Conservation (phyloP, 2,329 filamentous ascomycete species). For the Pseudogymnoascus sp. region DNA sequence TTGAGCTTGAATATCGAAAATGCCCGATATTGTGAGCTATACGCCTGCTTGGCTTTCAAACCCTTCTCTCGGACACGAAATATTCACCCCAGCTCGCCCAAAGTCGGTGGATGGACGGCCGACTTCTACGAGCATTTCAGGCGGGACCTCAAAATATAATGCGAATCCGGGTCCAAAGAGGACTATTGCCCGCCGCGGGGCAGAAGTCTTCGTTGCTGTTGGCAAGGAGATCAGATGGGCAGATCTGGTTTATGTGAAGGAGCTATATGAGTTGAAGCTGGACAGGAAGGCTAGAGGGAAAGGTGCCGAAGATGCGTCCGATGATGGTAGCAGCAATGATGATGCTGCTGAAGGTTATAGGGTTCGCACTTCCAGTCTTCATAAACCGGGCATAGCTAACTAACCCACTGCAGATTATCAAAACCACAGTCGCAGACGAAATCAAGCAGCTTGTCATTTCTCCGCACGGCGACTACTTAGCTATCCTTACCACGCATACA, state of each 20-base stretch:
- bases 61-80: constrained; percentile 64
- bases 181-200: constrained; percentile 72
- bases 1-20: constrained; percentile 32
- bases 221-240: constrained; percentile 90
- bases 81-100: constrained; percentile 55
- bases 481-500: constrained; percentile 78
- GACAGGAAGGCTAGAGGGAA: constrained; percentile 20
- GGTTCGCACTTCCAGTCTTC: constrained; percentile 28
- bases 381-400: constrained; percentile 16
- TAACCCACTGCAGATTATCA: constrained; percentile 52
- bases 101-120: constrained; percentile 19
- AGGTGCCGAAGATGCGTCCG: constrained; percentile 17
- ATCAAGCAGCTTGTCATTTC: constrained; percentile 83
- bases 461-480: constrained; percentile 71
- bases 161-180: constrained; percentile 42
- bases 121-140: constrained; percentile 27
- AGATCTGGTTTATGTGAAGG: constrained; percentile 73
- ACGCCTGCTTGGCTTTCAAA: constrained; percentile 80
- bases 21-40: constrained; percentile 81
- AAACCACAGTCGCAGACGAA: constrained; percentile 67
- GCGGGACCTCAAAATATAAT: constrained; percentile 24
- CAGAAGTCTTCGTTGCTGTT: constrained; percentile 80
- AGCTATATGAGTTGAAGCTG: constrained; percentile 38
- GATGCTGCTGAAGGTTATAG: constrained; percentile 37
- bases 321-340: constrained; percentile 18